Conservation (phyloP, 2,329 filamentous ascomycete genomes). For the Neoarthrinium moseri region DNA sequence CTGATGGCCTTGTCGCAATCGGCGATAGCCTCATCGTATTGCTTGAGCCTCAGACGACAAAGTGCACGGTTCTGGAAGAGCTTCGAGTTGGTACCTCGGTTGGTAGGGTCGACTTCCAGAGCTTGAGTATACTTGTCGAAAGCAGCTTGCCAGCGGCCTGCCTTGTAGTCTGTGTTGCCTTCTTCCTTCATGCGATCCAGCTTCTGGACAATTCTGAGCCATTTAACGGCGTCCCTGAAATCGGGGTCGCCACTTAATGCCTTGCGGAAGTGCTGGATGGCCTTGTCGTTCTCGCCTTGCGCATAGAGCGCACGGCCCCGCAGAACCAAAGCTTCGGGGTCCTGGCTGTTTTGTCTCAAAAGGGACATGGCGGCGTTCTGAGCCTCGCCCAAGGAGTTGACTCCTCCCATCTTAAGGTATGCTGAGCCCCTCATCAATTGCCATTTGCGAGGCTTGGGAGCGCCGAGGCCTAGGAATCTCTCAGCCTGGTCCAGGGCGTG, state of each 20-base stretch:
- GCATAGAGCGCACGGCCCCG: constrained; percentile 84
- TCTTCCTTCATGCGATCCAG: constrained; percentile 92
- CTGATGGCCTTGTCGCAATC: constrained; percentile 84
- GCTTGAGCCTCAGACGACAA: constrained; percentile 79
- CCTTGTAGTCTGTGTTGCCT: constrained; percentile 88
- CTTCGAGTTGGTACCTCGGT: constrained; percentile 93
- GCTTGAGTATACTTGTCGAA: constrained; percentile 83
- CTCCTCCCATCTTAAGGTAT: constrained; percentile 86
- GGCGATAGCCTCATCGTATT: constrained; percentile 75
- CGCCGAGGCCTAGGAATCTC: constrained; percentile 71
- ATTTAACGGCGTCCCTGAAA: constrained; percentile 83
- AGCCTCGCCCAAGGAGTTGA: constrained; percentile 85
- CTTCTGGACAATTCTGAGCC: constrained; percentile 85
- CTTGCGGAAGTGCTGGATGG: constrained; percentile 86
- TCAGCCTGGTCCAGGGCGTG: constrained; percentile 91
- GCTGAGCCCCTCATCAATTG: constrained; percentile 89
- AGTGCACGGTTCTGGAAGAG: constrained; percentile 90
- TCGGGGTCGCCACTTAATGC: constrained; percentile 90
- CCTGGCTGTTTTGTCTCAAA: constrained; percentile 81
- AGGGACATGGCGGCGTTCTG: constrained; percentile 90
- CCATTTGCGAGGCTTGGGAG: constrained; percentile 87
- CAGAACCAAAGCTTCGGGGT: constrained; percentile 90
- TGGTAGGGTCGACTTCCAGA: constrained; percentile 79
- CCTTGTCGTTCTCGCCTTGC: constrained; percentile 93
- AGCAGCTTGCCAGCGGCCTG: constrained; percentile 74